phyloP scores from a whole-genome alignment of 805 yeast species.

The Scheffersomyces amazonensis region DNA sequence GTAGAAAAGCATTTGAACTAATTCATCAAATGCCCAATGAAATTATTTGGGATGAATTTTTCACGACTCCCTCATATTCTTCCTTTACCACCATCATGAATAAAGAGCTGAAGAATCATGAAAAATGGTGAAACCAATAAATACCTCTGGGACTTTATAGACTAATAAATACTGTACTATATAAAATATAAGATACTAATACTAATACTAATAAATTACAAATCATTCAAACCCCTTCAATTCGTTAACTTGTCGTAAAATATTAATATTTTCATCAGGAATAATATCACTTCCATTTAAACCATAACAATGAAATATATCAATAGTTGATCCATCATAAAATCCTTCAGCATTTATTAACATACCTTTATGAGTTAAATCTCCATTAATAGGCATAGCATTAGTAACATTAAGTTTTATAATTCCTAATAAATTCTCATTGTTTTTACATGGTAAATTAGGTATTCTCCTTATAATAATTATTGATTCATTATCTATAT shows the following conservation, averaged over 20 bases:
- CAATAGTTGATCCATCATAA: conserved; percentile 24
- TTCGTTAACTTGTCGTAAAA: conserved; percentile 14
- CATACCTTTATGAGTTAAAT: conserved; percentile 16
- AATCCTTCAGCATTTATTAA: conserved; percentile 27
- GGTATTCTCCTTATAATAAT: conserved; percentile 9
- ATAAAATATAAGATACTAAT: too few relatives aligned
- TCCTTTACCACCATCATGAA: background rate
- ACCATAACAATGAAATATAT: conserved; percentile 19
- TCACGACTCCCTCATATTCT: conserved; percentile 22
- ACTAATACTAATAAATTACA: too few relatives aligned
- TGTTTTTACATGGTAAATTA: background rate
- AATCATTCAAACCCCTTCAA: conserved; percentile 6
- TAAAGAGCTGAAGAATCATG: too few relatives aligned
- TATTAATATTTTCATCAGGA: conserved; percentile 5
- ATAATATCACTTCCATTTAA: conserved; percentile 10
- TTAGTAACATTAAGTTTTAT: conserved; percentile 8
- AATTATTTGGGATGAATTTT: conserved; percentile 67
- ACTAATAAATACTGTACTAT: too few relatives aligned
- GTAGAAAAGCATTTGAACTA: conserved; percentile 55
- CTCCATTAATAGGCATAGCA: conserved; percentile 6
- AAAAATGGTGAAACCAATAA: too few relatives aligned
- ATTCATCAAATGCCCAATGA: conserved; percentile 63
- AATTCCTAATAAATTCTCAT: background rate
- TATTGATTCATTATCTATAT: conserved; percentile 8
- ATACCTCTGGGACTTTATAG: too few relatives aligned